phyloP scores from a whole-genome alignment of 2,329 filamentous ascomycete species.

The Proliferodiscus dingleyae region DNA sequence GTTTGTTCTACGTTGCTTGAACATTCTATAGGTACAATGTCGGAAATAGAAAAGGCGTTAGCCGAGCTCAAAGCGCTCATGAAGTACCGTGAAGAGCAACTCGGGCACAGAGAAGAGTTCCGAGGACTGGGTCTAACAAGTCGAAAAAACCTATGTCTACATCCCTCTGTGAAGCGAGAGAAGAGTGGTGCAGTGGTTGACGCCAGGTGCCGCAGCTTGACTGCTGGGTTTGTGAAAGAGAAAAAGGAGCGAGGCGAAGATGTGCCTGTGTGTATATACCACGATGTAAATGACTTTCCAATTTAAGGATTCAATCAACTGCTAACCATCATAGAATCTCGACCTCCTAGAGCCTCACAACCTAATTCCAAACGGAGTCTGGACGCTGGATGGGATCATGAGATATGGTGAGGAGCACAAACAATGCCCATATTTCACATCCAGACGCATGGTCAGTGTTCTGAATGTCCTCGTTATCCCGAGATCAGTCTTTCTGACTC shows the following conservation, averaged over 20 bases:
- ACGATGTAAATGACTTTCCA: constrained; percentile 59
- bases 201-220: constrained; percentile 90
- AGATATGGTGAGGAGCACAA: constrained; percentile 92
- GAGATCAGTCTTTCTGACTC: constrained; percentile 16
- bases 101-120: constrained; percentile 92
- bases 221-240: constrained; percentile 94
- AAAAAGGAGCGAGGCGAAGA: constrained; percentile 95
- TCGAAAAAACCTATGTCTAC: constrained; percentile 93
- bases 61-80: constrained; percentile 88
- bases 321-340: constrained; percentile 60
- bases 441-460: constrained; percentile 72
- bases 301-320: neutral
- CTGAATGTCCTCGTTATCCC: too few species aligned
- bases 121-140: constrained; percentile 87
- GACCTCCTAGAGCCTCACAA: constrained; percentile 94
- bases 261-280: constrained; percentile 91
- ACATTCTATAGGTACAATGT: constrained; percentile 74
- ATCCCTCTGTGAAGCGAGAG: constrained; percentile 92
- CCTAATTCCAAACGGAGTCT: constrained; percentile 88
- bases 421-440: constrained; percentile 96
- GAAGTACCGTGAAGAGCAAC: constrained; percentile 85
- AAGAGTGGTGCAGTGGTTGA: constrained; percentile 94
- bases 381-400: constrained; percentile 85
- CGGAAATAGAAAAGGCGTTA: constrained; percentile 96
- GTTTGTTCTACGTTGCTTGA: constrained; percentile 6